Evolutionary conservation across 768 basidiomycete genomes (phyloP).

Genomic region (Tricholoma terreum): DNA sequence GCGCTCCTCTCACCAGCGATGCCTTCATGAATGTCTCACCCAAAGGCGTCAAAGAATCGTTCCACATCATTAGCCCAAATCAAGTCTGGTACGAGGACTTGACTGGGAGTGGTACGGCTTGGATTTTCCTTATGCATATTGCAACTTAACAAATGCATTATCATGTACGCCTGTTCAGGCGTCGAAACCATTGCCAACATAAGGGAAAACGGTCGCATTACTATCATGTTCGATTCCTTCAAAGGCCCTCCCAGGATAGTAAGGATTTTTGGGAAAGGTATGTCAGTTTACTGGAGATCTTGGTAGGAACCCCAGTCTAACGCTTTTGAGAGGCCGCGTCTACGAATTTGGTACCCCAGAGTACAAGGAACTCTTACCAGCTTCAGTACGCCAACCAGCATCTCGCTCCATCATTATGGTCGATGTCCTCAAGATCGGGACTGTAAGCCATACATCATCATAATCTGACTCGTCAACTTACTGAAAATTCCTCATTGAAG

Average conservation of each 20-base stretch:
- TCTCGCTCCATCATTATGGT: slow-evolving; percentile 60
- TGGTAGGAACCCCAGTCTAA: background rate
- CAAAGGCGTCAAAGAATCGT: slow-evolving; percentile 57
- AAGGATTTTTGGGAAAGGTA: slow-evolving; percentile 59
- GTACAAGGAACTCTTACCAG: slow-evolving; percentile 50
- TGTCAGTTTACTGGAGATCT: slow-evolving; percentile 3
- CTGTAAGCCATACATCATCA: slow-evolving; percentile 27
- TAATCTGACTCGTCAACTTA: background rate
- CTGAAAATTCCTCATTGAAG: slow-evolving; percentile 27
- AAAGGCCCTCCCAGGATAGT: slow-evolving; percentile 57
- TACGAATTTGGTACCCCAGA: slow-evolving; percentile 63
- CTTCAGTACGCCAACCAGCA: slow-evolving; percentile 46
- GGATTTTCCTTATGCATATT: background rate
- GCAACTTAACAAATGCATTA: background rate
- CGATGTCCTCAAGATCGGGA: slow-evolving; percentile 55
- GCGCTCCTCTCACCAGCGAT: slow-evolving; percentile 52
- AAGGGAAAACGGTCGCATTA: slow-evolving; percentile 60
- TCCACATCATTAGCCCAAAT: slow-evolving; percentile 53
- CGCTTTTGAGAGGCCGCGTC: slow-evolving; percentile 41
- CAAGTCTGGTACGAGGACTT: slow-evolving; percentile 75
- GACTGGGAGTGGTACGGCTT: slow-evolving; percentile 59
- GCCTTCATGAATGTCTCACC: slow-evolving; percentile 70
- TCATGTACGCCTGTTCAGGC: slow-evolving; percentile 19
- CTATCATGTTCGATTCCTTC: slow-evolving; percentile 61
- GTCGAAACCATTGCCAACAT: slow-evolving; percentile 47